Percentiles rank a stretch among this genome's conserved stretches.
phyloP scores from a whole-genome alignment of 805 yeast species.

The Lipomyces spencermartinsiae region DNA sequence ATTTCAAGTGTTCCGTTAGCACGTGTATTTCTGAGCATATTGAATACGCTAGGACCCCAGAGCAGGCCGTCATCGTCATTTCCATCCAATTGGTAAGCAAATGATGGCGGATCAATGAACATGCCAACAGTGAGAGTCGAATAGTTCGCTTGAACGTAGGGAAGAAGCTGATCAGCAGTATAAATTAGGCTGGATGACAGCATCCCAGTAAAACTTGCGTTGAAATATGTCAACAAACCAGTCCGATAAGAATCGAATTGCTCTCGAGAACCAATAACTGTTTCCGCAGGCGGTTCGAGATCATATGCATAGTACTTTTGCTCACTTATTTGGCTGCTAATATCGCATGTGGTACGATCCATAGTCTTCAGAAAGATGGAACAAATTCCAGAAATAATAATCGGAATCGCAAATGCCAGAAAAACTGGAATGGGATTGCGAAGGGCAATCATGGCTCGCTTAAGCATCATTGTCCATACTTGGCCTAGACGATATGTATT shows the following conservation, averaged over 20 bases:
- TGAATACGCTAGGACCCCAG: conserved; percentile 40
- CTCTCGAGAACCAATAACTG: neutral
- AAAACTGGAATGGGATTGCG: conserved; percentile 17
- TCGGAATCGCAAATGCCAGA: conserved; percentile 7
- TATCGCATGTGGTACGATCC: neutral
- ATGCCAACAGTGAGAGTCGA: conserved; percentile 42
- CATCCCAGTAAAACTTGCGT: neutral
- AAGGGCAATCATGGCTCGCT: conserved; percentile 13
- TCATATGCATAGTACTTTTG: neutral
- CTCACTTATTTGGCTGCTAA: neutral
- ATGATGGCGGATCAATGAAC: conserved; percentile 35
- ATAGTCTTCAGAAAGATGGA: conserved; percentile 1
- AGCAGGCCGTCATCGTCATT: conserved; percentile 20
- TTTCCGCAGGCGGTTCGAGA: neutral
- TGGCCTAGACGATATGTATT: neutral
- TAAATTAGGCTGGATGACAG: neutral
- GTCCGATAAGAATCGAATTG: neutral
- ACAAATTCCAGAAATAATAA: conserved; percentile 12
- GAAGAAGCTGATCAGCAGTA: conserved; percentile 31
- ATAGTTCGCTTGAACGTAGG: conserved; percentile 34
- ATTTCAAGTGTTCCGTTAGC: conserved; percentile 41
- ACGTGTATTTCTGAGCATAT: conserved; percentile 41
- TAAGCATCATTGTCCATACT: conserved; percentile 14
- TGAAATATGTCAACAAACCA: neutral
- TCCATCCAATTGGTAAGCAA: conserved; percentile 42